Percentiles rank a stretch among this genome's conserved stretches.
Evolutionary conservation across 768 basidiomycete species (phyloP).

Genomic region (Pleurotus tuber-regium): DNA sequence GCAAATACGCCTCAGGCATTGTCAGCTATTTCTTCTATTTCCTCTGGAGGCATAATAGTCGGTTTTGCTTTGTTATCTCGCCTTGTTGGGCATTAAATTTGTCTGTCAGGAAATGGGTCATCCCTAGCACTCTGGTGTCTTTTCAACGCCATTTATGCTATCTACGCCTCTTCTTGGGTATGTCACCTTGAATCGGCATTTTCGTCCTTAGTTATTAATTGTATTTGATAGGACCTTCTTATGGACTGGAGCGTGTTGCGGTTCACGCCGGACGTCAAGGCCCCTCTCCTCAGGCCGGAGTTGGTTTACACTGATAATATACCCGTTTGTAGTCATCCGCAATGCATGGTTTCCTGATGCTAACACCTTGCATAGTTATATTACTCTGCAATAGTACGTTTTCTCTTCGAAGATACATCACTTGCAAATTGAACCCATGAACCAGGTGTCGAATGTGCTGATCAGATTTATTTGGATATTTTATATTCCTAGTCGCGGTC

Average conservation of each 20-base stretch:
- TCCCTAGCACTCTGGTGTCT: slow-evolving; percentile 71
- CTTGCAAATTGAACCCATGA: neutral
- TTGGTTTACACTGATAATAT: slow-evolving; percentile 67
- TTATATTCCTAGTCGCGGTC: slow-evolving; percentile 59
- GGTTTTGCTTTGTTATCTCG: slow-evolving; percentile 4
- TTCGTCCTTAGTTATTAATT: neutral
- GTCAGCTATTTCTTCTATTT: slow-evolving; percentile 66
- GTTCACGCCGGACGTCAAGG: slow-evolving; percentile 42
- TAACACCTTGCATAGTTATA: slow-evolving; percentile 47
- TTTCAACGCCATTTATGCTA: slow-evolving; percentile 55
- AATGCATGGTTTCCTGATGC: neutral
- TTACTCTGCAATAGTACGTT: slow-evolving; percentile 72
- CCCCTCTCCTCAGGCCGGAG: slow-evolving; percentile 69
- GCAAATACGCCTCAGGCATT: slow-evolving; percentile 77
- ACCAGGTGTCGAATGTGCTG: slow-evolving; percentile 64
- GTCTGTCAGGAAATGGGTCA: slow-evolving; percentile 27
- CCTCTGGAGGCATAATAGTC: slow-evolving; percentile 72
- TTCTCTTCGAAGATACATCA: neutral
- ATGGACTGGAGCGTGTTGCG: slow-evolving; percentile 90
- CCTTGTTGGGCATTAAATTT: neutral
- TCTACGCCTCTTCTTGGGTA: slow-evolving; percentile 82
- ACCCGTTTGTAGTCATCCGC: slow-evolving; percentile 39
- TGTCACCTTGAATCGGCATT: slow-evolving; percentile 18
- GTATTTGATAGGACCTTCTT: slow-evolving; percentile 60
- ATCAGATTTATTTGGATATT: slow-evolving; percentile 83